A percentile compares a stretch with the other conserved stretches of the same genome.
These are phyloP conservation scores for Madurella fahalii DNA, from an alignment of 2,329 filamentous ascomycete species.

Conservation along the genomic window DNA sequence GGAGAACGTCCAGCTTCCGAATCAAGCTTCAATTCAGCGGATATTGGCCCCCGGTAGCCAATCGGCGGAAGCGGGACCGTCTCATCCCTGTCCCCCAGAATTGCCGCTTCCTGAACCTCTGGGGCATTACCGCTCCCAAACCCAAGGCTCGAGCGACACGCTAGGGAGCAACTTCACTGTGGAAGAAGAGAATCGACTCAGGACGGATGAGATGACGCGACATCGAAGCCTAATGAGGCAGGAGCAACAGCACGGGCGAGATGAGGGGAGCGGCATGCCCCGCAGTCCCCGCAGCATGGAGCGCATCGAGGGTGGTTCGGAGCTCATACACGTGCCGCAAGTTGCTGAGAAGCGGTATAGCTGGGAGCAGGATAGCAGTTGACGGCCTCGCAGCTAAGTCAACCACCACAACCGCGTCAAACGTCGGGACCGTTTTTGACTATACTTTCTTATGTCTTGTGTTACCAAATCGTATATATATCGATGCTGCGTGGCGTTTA, in stretches of 20 bases:
- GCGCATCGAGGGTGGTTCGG: constrained; percentile 42
- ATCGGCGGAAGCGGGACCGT: background rate
- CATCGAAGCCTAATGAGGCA: constrained; percentile 18
- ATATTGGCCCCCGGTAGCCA: constrained; percentile 29
- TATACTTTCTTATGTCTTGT: background rate
- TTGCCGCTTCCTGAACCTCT: constrained; percentile 7
- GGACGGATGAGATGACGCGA: constrained; percentile 29
- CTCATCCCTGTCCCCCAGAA: constrained; percentile 18
- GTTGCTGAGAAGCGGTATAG: constrained; percentile 47
- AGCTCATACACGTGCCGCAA: constrained; percentile 50
- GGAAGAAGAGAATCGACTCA: constrained; percentile 41
- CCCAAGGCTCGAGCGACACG: constrained; percentile 38
- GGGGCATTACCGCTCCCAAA: constrained; percentile 16
- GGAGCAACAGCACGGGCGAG: background rate
- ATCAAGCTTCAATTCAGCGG: constrained; percentile 28
- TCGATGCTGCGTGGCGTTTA: background rate
- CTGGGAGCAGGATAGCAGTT: constrained; percentile 41
- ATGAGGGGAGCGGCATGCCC: constrained; percentile 16
- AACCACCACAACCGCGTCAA: background rate
- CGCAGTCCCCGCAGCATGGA: constrained; percentile 33
- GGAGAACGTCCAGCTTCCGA: constrained; percentile 41
- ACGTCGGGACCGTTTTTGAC: background rate
- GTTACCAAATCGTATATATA: background rate
- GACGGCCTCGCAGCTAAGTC: background rate
- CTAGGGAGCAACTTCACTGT: constrained; percentile 56